Conservation (phyloP, 2,329 filamentous ascomycete genomes). For the Tolypocladium amazonense region DNA sequence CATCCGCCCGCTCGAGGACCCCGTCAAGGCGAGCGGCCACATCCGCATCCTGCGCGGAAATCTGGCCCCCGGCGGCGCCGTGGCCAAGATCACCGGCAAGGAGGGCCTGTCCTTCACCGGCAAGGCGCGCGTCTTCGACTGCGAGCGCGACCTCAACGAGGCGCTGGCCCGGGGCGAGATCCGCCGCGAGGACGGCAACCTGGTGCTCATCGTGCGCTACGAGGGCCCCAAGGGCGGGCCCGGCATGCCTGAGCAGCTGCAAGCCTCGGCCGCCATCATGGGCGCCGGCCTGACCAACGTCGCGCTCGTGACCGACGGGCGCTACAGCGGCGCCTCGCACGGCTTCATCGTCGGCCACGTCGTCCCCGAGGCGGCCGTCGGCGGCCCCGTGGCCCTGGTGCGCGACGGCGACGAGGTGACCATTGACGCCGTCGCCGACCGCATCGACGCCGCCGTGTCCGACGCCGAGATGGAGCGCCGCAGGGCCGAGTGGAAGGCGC, state of each 20-base stretch:
- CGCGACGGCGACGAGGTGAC: constrained; percentile 71
- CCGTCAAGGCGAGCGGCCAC: constrained; percentile 77
- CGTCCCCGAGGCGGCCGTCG: constrained; percentile 78
- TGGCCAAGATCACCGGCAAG: constrained; percentile 95
- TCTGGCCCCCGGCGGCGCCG: constrained; percentile 76
- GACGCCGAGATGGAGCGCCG: constrained; percentile 60
- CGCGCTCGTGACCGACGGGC: constrained; percentile 82
- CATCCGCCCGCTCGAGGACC: constrained; percentile 66
- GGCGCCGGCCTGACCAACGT: constrained; percentile 81
- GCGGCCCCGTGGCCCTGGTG: constrained; percentile 80
- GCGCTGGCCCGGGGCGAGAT: constrained; percentile 63
- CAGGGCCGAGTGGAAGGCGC: constrained; percentile 57
- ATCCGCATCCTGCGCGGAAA: constrained; percentile 83
- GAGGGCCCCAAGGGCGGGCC: constrained; percentile 90
- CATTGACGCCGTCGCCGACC: constrained; percentile 75
- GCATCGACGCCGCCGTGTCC: constrained; percentile 55
- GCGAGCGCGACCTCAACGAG: constrained; percentile 67
- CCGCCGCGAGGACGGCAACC: constrained; percentile 50
- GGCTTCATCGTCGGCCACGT: constrained; percentile 94
- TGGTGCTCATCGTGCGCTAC: constrained; percentile 85
- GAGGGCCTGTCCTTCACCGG: constrained; percentile 78
- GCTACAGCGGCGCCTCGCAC: constrained; percentile 81
- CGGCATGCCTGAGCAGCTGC: constrained; percentile 93
- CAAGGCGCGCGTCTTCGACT: constrained; percentile 74
- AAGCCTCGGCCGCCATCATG: constrained; percentile 83